These are phyloP conservation scores for Gossypium schwendimanii DNA, from an alignment of 441 rosid species.

Conservation along the genomic window DNA sequence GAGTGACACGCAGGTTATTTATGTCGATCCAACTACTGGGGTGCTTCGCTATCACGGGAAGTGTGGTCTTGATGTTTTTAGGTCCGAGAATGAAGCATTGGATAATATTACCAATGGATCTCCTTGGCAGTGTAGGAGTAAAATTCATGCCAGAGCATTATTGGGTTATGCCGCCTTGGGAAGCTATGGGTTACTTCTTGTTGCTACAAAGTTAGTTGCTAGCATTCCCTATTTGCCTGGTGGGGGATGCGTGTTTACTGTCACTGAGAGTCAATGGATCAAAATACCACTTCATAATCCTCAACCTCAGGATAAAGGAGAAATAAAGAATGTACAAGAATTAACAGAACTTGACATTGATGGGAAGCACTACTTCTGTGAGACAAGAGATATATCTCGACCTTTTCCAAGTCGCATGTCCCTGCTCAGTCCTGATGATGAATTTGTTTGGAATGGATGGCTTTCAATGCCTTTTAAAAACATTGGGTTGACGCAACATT, in stretches of 20 bases:
- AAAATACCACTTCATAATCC: conserved; percentile 76
- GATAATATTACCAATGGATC: conserved; percentile 65
- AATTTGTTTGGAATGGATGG: conserved; percentile 96
- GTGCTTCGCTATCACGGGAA: conserved; percentile 56
- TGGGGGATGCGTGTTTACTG: conserved; percentile 85
- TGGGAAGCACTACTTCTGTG: conserved; percentile 91
- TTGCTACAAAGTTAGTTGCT: conserved; percentile 71
- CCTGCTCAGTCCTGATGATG: conserved; percentile 68
- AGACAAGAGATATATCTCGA: conserved; percentile 79
- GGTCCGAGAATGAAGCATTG: conserved; percentile 76
- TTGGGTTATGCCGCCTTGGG: conserved; percentile 87
- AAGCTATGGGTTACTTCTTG: conserved; percentile 71
- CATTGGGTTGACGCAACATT: conserved; percentile 61
- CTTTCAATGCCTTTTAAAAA: conserved; percentile 62
- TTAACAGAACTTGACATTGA: conserved; percentile 87
- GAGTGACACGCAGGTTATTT: conserved; percentile 68
- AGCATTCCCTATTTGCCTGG: conserved; percentile 81
- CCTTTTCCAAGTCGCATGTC: conserved; percentile 86
- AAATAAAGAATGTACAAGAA: conserved; percentile 73
- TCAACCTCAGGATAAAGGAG: conserved; percentile 83
- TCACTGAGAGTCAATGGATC: conserved; percentile 81
- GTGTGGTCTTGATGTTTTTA: conserved; percentile 62
- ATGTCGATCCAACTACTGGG: conserved; percentile 93
- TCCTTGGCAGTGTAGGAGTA: conserved; percentile 43
- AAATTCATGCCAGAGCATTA: conserved; percentile 56